These are phyloP conservation scores for Starmera dryadoides DNA, from an alignment of 805 yeast genomes.

Conservation along the genomic window DNA sequence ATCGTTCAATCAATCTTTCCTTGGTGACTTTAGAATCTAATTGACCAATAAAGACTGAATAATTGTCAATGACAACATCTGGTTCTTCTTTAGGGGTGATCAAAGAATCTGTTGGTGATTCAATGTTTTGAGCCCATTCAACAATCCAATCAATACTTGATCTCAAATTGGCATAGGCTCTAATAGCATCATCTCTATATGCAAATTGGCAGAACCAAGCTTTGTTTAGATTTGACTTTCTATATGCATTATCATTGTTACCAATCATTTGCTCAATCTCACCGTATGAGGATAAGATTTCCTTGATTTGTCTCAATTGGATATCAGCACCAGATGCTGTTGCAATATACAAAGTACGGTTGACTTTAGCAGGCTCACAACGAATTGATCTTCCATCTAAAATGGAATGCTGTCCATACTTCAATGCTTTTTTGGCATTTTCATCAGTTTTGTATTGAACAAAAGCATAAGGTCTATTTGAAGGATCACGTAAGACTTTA, in stretches of 20 bases:
- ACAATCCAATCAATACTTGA: constrained; percentile 48
- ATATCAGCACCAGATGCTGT: constrained; percentile 23
- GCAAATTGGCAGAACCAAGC: constrained; percentile 76
- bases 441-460: constrained; percentile 72
- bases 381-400: constrained; percentile 73
- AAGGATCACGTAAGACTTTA: constrained; percentile 76
- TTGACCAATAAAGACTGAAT: constrained; percentile 76
- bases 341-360: constrained; percentile 69
- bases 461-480: constrained; percentile 86
- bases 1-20: constrained; percentile 49
- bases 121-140: constrained; percentile 86
- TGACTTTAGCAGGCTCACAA: constrained; percentile 88
- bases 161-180: constrained; percentile 69
- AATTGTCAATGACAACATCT: constrained; percentile 51
- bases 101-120: constrained; percentile 31
- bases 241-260: constrained; percentile 24
- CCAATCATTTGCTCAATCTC: constrained; percentile 64
- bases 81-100: constrained; percentile 13
- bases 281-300: constrained; percentile 49
- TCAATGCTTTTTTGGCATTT: constrained; percentile 64
- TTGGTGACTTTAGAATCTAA: constrained; percentile 47
- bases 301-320: constrained; percentile 26
- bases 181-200: constrained; percentile 80
- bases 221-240: constrained; percentile 23
- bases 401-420: constrained; percentile 57